phyloP scores from a whole-genome alignment of 345 rosid genomes.

The Triadica sebifera region DNA sequence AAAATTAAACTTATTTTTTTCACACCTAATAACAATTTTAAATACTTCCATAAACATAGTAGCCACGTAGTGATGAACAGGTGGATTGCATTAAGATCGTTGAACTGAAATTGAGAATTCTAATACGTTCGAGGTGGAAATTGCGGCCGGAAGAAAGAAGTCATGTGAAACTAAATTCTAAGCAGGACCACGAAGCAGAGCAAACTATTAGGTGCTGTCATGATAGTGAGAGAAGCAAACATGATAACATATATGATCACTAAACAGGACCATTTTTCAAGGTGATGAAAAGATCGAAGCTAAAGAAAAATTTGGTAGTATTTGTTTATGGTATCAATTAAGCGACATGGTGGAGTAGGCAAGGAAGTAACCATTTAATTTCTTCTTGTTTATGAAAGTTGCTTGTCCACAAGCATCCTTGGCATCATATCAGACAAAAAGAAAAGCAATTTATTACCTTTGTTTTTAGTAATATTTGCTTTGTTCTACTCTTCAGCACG shows the following conservation, averaged over 20 bases:
- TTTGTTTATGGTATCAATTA: not conserved
- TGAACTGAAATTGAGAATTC: not conserved
- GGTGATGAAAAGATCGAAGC: not conserved
- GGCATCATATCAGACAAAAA: not conserved
- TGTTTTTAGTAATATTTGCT: not conserved
- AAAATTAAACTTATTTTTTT: too few species aligned
- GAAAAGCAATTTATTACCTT: not conserved
- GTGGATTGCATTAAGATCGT: not conserved
- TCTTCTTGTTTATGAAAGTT: not conserved
- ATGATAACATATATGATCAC: not conserved
- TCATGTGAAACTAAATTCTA: not conserved
- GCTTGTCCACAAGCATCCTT: not conserved
- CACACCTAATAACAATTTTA: too few species aligned
- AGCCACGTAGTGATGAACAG: not conserved
- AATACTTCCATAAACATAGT: too few species aligned
- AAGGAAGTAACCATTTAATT: not conserved
- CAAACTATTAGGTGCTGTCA: not conserved
- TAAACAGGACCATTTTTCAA: not conserved
- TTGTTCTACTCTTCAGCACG: not conserved
- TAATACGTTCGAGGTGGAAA: not conserved
- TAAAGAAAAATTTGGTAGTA: not conserved
- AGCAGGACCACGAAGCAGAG: conserved; percentile 2
- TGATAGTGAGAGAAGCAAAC: not conserved
- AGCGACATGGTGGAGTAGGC: not conserved
- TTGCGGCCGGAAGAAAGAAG: not conserved